phyloP scores from a whole-genome alignment of 306 rosid genomes.

The Trichosanthes cucumerina region DNA sequence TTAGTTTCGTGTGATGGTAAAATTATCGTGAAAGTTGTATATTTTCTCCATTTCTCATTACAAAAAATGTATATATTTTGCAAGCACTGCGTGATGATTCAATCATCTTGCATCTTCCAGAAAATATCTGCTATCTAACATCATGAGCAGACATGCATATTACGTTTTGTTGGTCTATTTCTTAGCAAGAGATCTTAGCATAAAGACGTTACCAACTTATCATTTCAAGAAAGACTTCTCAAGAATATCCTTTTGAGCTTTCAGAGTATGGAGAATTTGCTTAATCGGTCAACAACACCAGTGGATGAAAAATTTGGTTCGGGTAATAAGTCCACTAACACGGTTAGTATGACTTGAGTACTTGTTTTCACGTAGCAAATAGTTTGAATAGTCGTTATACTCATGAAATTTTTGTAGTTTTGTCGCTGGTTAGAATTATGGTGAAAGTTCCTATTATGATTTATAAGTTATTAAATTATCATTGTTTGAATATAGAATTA shows the following conservation, averaged over 20 bases:
- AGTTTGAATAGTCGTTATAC: neutral
- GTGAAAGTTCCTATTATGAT: neutral
- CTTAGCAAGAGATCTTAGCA: neutral
- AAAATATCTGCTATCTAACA: neutral
- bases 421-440: neutral
- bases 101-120: neutral
- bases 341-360: conserved; percentile 40
- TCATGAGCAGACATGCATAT: neutral
- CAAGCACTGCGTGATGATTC: neutral
- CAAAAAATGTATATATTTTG: neutral
- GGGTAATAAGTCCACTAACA: conserved; percentile 22
- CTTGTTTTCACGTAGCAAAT: conserved; percentile 8
- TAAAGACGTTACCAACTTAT: neutral
- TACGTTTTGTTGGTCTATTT: neutral
- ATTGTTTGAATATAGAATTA: neutral
- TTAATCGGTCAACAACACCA: conserved; percentile 23
- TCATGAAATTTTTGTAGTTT: neutral
- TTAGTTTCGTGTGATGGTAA: neutral
- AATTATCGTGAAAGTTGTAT: neutral
- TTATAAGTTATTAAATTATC: neutral
- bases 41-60: neutral
- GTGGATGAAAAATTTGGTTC: conserved; percentile 26
- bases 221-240: neutral
- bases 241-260: conserved; percentile 8
- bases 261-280: conserved; percentile 62